Base-by-base conservation (phyloP, 257 asterid species). In the Solanum sitiens region DNA sequence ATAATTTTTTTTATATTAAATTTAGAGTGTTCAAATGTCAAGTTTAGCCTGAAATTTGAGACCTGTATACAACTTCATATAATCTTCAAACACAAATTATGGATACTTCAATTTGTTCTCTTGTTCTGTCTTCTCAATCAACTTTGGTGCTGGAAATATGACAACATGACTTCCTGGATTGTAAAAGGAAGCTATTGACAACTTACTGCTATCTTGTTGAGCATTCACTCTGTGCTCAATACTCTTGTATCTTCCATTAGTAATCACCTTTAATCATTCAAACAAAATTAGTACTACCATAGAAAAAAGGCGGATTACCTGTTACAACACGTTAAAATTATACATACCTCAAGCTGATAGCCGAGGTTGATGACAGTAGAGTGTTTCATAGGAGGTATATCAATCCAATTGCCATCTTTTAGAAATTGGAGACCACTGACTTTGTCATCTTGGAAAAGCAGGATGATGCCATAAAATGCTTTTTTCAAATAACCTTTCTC, bases 361-460 rank as follows among this genome's bases (percentile, higher is more conserved):
- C 96, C 95, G 4, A 93, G 68, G 92, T 94, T 94, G 87, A 94
- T 33, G 70, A 94, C 98, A 44, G 93, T 93, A 40, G 95, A 94
- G 91, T 94, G 98, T 84, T 94, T 94, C 93, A 89, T 92, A 8
- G 98, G 98, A 6, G 96, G 98, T n/a, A 94, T 96, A 39, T 93
- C 95, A 39, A 93, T 86, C 98, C 98, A 94, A 44, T 92, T 75
- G 2, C 90, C 96, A 72, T 91, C 98, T 86, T 94, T 94, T 16
- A 94, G 96, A 3, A 94, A 96, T 91, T 94, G 98, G 18, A 94
- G 94, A 37, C 98, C 98, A 11, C 94, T 94, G 83, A 94, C 98
- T 86, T 92, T 93, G 86, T 93, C 98, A 70, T 94, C 98, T 74
- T 94, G 98, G 90, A 94, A 94, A 75, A 94, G 94, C n/a, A 94